phyloP scores from a whole-genome alignment of 805 yeast species.

The Saitoella complicata region DNA sequence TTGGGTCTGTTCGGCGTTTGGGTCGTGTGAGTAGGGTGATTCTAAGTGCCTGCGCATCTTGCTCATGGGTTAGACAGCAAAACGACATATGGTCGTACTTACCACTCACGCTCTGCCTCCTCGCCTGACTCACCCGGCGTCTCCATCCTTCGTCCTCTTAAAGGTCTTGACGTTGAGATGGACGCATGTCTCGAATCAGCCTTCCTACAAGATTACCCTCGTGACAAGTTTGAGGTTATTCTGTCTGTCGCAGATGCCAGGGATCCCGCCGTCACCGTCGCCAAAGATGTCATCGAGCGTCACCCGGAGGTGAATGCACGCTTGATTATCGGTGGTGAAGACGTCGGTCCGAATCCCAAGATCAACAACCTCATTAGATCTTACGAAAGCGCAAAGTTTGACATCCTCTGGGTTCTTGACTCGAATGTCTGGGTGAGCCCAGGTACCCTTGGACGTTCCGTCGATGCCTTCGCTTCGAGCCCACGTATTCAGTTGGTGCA shows the following conservation, averaged over 20 bases:
- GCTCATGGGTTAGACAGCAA: no score
- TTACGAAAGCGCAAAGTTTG: constrained; percentile 47
- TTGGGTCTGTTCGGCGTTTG: no score
- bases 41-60: no score
- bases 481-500: constrained; percentile 47
- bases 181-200: constrained; percentile 50
- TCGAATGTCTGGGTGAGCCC: constrained; percentile 68
- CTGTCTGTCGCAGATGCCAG: constrained; percentile 52
- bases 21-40: no score
- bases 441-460: constrained; percentile 49
- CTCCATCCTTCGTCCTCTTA: constrained; percentile 64
- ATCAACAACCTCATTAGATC: constrained; percentile 79
- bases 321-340: constrained; percentile 30
- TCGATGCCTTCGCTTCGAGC: constrained; percentile 26
- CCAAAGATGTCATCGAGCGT: constrained; percentile 30
- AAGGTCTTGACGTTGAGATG: constrained; percentile 69
- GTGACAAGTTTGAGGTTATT: constrained; percentile 40
- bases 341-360: constrained; percentile 50
- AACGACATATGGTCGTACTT: no score
- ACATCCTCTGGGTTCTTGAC: constrained; percentile 72
- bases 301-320: constrained; percentile 44
- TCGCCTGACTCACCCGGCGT: constrained; percentile 35
- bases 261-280: constrained; percentile 54
- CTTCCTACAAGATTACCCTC: constrained; percentile 52
- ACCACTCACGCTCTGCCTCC: no score